phyloP scores from a whole-genome alignment of 148 eudicot genomes.

The Chenopodium formosanum region DNA sequence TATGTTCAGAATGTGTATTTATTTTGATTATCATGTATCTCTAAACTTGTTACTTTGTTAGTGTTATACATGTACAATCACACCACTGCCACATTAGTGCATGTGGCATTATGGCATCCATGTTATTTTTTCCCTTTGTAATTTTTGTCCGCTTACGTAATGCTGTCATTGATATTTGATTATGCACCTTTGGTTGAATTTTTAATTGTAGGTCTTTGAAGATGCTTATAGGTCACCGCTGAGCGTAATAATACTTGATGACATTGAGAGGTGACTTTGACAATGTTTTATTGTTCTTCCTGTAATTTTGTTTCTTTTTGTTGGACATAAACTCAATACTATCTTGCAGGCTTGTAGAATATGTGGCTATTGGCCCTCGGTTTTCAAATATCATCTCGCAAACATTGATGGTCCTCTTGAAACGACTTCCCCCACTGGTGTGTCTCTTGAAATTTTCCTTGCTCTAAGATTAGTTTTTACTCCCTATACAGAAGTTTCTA shows the following conservation, averaged over 20 bases:
- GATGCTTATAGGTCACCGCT: slow-evolving; percentile 92
- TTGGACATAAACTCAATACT: slow-evolving; percentile 1
- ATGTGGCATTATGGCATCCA: not conserved
- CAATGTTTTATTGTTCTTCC: slow-evolving; percentile 1
- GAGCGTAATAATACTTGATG: slow-evolving; percentile 86
- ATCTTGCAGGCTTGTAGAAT: slow-evolving; percentile 72
- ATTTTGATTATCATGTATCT: not conserved
- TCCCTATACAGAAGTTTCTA: too few species aligned
- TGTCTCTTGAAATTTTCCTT: slow-evolving; percentile 7
- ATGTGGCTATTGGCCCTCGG: slow-evolving; percentile 95
- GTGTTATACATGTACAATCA: not conserved
- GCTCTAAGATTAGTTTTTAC: not conserved
- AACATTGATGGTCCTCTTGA: slow-evolving; percentile 86
- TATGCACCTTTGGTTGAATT: too few species aligned
- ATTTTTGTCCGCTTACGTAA: too few species aligned
- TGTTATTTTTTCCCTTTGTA: not conserved
- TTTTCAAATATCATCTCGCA: slow-evolving; percentile 92
- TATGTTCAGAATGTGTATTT: too few species aligned
- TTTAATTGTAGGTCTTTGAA: slow-evolving; percentile 61
- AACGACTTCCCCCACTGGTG: slow-evolving; percentile 95
- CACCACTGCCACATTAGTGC: not conserved
- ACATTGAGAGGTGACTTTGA: slow-evolving; percentile 69
- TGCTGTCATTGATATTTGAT: too few species aligned
- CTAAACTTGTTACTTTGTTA: not conserved
- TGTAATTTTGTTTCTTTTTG: not conserved